Evolutionary conservation across 2,329 filamentous ascomycete genomes (phyloP).

Genomic region (Colletotrichum cuscutae): DNA sequence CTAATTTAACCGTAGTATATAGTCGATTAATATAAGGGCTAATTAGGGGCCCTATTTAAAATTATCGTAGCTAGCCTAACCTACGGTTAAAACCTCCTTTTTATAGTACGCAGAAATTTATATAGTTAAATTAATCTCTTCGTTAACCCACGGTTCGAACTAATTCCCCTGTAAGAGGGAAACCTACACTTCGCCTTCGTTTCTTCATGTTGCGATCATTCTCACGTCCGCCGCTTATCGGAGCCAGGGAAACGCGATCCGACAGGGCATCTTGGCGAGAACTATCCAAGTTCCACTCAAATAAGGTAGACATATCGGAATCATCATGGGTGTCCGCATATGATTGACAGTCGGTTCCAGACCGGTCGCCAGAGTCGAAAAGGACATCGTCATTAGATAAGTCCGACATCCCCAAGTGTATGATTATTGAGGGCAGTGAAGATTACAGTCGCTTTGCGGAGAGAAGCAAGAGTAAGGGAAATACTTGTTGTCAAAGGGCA

Average conservation of each 20-base stretch:
- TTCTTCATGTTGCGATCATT: background rate
- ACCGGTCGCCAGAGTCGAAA: background rate
- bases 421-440: background rate
- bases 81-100: no score
- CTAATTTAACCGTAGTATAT: no score
- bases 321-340: background rate
- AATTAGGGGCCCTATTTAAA: no score
- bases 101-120: no score
- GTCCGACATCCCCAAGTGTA: background rate
- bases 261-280: background rate
- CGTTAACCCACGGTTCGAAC: no score
- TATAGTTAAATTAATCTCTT: no score
- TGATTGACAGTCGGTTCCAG: background rate
- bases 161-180: no score
- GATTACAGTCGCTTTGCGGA: background rate
- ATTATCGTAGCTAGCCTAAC: no score
- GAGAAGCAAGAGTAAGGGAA: background rate
- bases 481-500: background rate
- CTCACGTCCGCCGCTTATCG: background rate
- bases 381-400: background rate
- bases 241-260: background rate
- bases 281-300: background rate
- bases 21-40: no score
- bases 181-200: no score
- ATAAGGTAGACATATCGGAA: background rate